A percentile compares a stretch with the other conserved stretches of the same genome.
Evolutionary conservation across 1,284 basidiomycete species (phyloP).

Genomic region (Microbotryum intermedium): DNA sequence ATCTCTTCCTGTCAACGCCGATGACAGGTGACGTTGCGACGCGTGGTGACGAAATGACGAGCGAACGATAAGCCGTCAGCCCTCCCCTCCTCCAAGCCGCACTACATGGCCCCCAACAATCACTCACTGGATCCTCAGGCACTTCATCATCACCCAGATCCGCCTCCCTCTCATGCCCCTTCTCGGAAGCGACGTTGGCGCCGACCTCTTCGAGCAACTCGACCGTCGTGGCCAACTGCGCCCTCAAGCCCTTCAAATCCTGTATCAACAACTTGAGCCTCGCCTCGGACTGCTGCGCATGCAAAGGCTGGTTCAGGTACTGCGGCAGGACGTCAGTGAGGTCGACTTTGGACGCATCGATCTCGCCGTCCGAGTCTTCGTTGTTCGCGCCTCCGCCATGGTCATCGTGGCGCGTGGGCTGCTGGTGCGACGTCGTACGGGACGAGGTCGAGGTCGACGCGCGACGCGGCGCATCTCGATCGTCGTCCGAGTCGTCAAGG

Average conservation of each 20-base stretch:
- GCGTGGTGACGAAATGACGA: background rate
- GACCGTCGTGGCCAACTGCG: background rate
- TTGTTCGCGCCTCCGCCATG: background rate
- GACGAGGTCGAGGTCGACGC: too few relatives aligned
- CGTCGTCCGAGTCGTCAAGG: constrained; percentile 5
- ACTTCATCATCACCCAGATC: background rate
- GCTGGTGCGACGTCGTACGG: too few relatives aligned
- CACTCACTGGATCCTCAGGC: constrained; percentile 12
- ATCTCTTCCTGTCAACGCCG: background rate
- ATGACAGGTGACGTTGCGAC: background rate
- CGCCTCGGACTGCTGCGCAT: constrained; percentile 8
- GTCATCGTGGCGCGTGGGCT: too few relatives aligned
- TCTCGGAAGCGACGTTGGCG: constrained; percentile 5
- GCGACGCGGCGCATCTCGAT: background rate
- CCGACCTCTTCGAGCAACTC: constrained; percentile 4
- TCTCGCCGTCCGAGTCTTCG: background rate
- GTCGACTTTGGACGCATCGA: constrained; percentile 12
- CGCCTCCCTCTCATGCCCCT: constrained; percentile 9
- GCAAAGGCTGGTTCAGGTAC: constrained; percentile 23
- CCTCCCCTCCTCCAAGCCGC: background rate
- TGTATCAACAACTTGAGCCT: constrained; percentile 2
- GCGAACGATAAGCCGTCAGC: background rate
- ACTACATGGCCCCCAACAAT: background rate
- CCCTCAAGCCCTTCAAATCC: background rate
- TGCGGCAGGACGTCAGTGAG: background rate